Conservation (phyloP, 768 basidiomycete genomes). For the Collybia mongolica region DNA sequence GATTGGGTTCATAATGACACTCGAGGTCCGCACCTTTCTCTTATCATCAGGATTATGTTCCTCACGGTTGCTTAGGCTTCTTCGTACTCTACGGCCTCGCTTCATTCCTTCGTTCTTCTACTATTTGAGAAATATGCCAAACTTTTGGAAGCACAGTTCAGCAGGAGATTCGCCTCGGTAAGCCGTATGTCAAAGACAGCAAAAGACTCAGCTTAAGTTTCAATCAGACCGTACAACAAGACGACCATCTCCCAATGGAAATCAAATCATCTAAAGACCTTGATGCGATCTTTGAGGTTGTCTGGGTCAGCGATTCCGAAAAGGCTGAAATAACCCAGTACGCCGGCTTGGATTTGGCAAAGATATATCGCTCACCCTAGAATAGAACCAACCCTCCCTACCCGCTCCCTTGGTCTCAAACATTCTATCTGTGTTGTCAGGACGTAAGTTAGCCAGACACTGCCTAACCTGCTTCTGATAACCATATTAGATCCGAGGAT, state of each 20-base stretch:
- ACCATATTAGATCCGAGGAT: slow-evolving; percentile 29
- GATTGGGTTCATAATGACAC: slow-evolving; percentile 83
- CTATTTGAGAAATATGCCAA: slow-evolving; percentile 89
- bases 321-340: slow-evolving; percentile 58
- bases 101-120: slow-evolving; percentile 82
- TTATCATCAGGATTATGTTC: neutral
- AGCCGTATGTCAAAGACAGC: neutral
- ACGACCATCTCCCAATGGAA: slow-evolving; percentile 90
- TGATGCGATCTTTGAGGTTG: slow-evolving; percentile 71
- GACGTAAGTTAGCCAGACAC: slow-evolving; percentile 47
- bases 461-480: neutral
- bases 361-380: slow-evolving; percentile 7
- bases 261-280: slow-evolving; percentile 59
- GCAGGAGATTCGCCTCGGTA: slow-evolving; percentile 78
- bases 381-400: slow-evolving; percentile 63
- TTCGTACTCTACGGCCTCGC: slow-evolving; percentile 78
- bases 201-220: slow-evolving; percentile 1
- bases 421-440: slow-evolving; percentile 93
- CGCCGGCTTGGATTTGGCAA: slow-evolving; percentile 5
- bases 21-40: slow-evolving; percentile 61
- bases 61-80: slow-evolving; percentile 56
- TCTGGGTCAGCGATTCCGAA: slow-evolving; percentile 79
- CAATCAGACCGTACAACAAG: slow-evolving; percentile 73
- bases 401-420: slow-evolving; percentile 90
- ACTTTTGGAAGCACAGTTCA: slow-evolving; percentile 80